Evolutionary conservation across 2,329 filamentous ascomycete genomes (phyloP).

Genomic region (Aspergillus viridinutans): DNA sequence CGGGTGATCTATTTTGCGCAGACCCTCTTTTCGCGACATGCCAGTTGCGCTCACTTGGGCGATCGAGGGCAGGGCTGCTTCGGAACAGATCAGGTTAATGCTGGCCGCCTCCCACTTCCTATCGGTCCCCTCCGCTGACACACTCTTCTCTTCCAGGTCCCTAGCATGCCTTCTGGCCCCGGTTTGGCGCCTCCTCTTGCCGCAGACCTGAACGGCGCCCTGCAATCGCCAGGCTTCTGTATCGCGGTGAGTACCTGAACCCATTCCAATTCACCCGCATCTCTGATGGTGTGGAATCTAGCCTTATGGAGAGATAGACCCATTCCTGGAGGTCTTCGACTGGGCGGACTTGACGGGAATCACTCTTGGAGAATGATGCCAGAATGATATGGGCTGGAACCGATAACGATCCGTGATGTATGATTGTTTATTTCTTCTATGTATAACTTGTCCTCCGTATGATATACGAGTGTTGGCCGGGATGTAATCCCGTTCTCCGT

Average conservation of each 20-base stretch:
- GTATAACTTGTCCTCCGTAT: not conserved
- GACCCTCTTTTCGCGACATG: conserved; percentile 31
- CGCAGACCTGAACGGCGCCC: conserved; percentile 19
- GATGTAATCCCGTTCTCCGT: not conserved
- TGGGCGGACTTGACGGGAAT: conserved; percentile 32
- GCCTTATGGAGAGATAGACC: conserved; percentile 28
- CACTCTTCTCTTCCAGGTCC: conserved; percentile 8
- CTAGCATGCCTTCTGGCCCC: conserved; percentile 18
- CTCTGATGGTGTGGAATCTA: conserved; percentile 1
- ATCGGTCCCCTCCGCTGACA: not conserved
- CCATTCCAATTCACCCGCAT: not conserved
- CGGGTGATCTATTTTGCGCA: conserved; percentile 34
- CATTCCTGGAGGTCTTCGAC: conserved; percentile 32
- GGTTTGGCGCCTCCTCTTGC: conserved; percentile 19
- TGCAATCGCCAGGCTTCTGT: conserved; percentile 20
- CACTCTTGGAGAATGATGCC: conserved; percentile 16
- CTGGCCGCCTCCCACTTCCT: not conserved
- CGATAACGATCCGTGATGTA: not conserved
- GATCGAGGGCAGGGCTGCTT: conserved; percentile 27
- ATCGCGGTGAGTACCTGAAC: conserved; percentile 19
- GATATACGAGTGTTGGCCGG: not conserved
- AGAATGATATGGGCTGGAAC: not conserved
- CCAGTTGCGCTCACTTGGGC: conserved; percentile 30
- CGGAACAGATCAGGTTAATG: conserved; percentile 26
- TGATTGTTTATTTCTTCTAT: not conserved